Conservation (phyloP, 495 filamentous ascomycete species). For the Aspergillus sclerotioniger region DNA sequence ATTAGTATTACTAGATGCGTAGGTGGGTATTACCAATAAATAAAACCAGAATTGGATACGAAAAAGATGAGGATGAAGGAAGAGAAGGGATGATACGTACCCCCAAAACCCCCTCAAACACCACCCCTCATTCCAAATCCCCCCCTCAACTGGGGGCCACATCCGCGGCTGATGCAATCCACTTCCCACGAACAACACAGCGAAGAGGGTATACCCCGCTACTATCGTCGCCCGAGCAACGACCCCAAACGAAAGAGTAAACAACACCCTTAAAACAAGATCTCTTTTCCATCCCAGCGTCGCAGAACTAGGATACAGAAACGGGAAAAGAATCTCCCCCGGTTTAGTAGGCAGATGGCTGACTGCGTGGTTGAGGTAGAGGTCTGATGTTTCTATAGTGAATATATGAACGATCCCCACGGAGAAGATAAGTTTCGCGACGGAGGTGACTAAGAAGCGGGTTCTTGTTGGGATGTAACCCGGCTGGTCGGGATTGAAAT, state of each 20-base stretch:
- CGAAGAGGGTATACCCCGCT: constrained; percentile 9
- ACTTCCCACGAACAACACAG: constrained; percentile 4
- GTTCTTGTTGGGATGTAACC: not conserved
- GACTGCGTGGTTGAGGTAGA: not conserved
- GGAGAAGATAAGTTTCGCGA: not conserved
- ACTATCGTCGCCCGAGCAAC: constrained; percentile 14
- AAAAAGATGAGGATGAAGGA: no score
- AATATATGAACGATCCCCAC: constrained; percentile 8
- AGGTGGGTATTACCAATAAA: no score
- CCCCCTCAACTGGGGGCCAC: constrained; percentile 21
- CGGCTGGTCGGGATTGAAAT: not conserved
- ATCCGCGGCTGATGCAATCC: constrained; percentile 8
- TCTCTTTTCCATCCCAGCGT: not conserved
- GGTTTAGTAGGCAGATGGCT: not conserved
- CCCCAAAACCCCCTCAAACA: constrained; percentile 19
- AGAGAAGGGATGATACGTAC: constrained; percentile 8
- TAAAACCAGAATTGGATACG: no score
- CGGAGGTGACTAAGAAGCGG: constrained; percentile 6
- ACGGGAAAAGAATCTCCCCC: constrained; percentile 9
- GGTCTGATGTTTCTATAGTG: constrained; percentile 15
- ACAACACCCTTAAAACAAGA: constrained; percentile 3
- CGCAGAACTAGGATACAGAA: not conserved
- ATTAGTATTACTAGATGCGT: no score
- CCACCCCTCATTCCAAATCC: constrained; percentile 15
- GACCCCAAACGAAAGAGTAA: constrained; percentile 22